These are phyloP conservation scores for Clavispora asparagi DNA, from an alignment of 805 yeast genomes.

Conservation along the genomic window DNA sequence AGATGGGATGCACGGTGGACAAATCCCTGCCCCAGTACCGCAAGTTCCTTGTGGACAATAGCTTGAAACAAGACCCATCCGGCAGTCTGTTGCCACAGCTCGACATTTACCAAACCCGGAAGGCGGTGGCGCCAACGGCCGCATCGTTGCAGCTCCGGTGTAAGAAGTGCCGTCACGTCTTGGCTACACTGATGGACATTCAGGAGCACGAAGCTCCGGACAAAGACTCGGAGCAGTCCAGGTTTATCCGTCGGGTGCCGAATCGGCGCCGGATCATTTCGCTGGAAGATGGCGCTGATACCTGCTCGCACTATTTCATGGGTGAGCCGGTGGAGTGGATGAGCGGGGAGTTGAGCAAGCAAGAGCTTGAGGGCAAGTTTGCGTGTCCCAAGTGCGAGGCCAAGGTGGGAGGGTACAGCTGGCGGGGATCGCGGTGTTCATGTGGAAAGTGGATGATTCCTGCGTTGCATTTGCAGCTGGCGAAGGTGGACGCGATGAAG, in stretches of 20 bases:
- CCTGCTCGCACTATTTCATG: slow-evolving; percentile 79
- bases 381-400: slow-evolving; percentile 77
- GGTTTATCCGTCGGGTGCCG: slow-evolving; percentile 59
- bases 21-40: slow-evolving; percentile 18
- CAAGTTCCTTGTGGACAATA: slow-evolving; percentile 21
- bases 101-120: slow-evolving; percentile 8
- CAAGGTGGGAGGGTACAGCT: slow-evolving; percentile 86
- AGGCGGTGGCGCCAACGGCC: slow-evolving; percentile 7
- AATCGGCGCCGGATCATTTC: slow-evolving; percentile 57
- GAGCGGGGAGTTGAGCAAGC: slow-evolving; percentile 68
- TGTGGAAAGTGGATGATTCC: slow-evolving; percentile 97
- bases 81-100: slow-evolving; percentile 8
- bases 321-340: slow-evolving; percentile 88
- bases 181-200: slow-evolving; percentile 61
- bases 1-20: slow-evolving; percentile 25
- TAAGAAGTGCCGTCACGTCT: slow-evolving; percentile 68
- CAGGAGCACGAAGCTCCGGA: slow-evolving; percentile 66
- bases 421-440: slow-evolving; percentile 93
- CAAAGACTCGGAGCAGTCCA: slow-evolving; percentile 58
- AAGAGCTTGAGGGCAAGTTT: slow-evolving; percentile 82
- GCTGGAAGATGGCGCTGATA: slow-evolving; percentile 48
- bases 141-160: slow-evolving; percentile 51
- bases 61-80: slow-evolving; percentile 14
- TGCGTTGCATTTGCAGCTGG: slow-evolving; percentile 73
- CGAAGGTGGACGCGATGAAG: slow-evolving; percentile 75